A percentile compares a stretch with the other conserved stretches of the same genome.
These are phyloP conservation scores for Coemansia sp. DNA, from an alignment of 192 early-diverging fungal species.

Conservation along the genomic window DNA sequence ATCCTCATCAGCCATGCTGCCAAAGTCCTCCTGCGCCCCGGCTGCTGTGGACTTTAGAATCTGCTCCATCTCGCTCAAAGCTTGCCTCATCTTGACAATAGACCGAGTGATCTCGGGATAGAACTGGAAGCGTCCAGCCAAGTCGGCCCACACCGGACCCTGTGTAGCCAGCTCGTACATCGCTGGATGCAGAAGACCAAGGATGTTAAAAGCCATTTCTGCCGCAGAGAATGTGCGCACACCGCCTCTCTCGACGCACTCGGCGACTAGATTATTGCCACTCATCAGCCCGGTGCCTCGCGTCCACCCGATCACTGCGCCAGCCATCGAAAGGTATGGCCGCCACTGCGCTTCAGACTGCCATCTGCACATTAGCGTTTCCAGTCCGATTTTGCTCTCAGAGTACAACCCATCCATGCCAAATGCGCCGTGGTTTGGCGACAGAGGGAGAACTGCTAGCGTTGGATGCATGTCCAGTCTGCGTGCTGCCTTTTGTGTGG, in stretches of 20 bases:
- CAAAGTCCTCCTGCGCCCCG: slow-evolving; percentile 25
- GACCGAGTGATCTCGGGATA: slow-evolving; percentile 14
- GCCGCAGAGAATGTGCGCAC: slow-evolving; percentile 87
- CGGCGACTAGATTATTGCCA: slow-evolving; percentile 84
- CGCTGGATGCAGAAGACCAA: slow-evolving; percentile 80
- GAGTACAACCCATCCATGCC: slow-evolving; percentile 90
- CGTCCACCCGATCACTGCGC: slow-evolving; percentile 97
- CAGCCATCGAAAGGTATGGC: slow-evolving; percentile 81
- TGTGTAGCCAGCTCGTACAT: slow-evolving; percentile 71
- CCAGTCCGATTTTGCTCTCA: slow-evolving; percentile 92
- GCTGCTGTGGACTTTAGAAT: slow-evolving; percentile 7
- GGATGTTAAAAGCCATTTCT: slow-evolving; percentile 94
- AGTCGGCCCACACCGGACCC: slow-evolving; percentile 58
- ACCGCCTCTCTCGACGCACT: slow-evolving; percentile 83
- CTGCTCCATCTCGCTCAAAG: slow-evolving; percentile 12
- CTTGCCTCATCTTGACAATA: slow-evolving; percentile 1
- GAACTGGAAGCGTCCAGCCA: slow-evolving; percentile 33
- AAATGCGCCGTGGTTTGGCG: slow-evolving; percentile 96
- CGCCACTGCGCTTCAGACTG: slow-evolving; percentile 82
- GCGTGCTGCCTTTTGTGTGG: slow-evolving; percentile 73
- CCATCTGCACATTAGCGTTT: slow-evolving; percentile 91
- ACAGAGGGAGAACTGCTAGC: slow-evolving; percentile 84
- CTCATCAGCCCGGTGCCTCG: slow-evolving; percentile 95
- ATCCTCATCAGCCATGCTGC: slow-evolving; percentile 5
- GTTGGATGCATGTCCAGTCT: slow-evolving; percentile 85